Percentiles rank a stretch among this genome's conserved stretches.
These are phyloP conservation scores for Musa itinerans DNA, from an alignment of 176 grass and related monocot genomes.

Conservation along the genomic window DNA sequence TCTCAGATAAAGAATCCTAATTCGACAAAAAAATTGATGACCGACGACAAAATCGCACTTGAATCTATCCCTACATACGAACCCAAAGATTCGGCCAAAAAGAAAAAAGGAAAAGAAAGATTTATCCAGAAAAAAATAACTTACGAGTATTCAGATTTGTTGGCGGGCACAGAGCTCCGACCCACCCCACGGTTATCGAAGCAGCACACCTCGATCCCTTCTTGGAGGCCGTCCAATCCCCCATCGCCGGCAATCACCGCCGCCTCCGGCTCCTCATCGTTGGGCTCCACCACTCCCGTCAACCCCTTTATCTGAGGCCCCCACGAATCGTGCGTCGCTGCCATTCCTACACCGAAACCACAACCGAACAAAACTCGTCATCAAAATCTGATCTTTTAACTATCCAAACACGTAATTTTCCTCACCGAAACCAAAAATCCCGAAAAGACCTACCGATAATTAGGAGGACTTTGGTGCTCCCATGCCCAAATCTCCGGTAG, in stretches of 20 bases:
- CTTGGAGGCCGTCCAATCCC: not conserved
- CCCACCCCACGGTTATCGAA: constrained; percentile 82
- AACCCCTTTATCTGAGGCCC: constrained; percentile 65
- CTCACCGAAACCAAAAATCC: not conserved
- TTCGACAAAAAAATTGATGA: no score
- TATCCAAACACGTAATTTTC: not conserved
- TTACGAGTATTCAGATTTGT: constrained; percentile 59
- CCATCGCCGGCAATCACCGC: not conserved
- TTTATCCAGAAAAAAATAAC: not conserved
- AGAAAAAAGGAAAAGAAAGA: no score
- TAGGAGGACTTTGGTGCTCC: constrained; percentile 59
- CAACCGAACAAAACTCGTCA: not conserved
- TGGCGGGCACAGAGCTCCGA: constrained; percentile 44
- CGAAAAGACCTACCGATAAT: constrained; percentile 43
- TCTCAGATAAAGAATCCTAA: no score
- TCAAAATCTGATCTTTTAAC: not conserved
- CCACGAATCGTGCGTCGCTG: constrained; percentile 62
- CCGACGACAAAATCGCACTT: no score
- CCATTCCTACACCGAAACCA: constrained; percentile 35
- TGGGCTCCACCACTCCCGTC: constrained; percentile 31
- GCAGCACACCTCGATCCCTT: constrained; percentile 72
- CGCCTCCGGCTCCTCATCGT: constrained; percentile 50
- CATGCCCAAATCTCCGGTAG: constrained; percentile 55
- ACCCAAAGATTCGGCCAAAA: no score
- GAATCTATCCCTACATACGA: no score